A percentile compares a stretch with the other conserved stretches of the same genome.
These are phyloP conservation scores for Dothistroma septosporum DNA, from an alignment of 2,329 filamentous ascomycete species.

Conservation along the genomic window DNA sequence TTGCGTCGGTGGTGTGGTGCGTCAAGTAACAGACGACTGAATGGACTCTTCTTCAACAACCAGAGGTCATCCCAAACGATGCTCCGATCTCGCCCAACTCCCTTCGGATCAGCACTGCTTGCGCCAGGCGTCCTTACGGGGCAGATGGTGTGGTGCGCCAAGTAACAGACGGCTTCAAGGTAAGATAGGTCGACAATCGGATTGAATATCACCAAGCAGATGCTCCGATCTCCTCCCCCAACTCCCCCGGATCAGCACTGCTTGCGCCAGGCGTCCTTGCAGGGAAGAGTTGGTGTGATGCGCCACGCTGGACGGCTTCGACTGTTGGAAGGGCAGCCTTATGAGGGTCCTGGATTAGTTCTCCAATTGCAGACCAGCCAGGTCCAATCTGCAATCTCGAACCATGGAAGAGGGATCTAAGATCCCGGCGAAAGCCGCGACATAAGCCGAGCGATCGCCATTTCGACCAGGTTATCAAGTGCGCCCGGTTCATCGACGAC, in stretches of 20 bases:
- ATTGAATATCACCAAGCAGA: not conserved
- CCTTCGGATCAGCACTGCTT: not conserved
- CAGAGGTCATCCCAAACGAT: not conserved
- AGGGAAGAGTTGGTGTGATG: not conserved
- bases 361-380: not conserved
- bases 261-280: not conserved
- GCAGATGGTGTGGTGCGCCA: not conserved
- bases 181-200: not conserved
- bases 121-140: not conserved
- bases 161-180: not conserved
- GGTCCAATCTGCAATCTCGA: conserved; percentile 1
- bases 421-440: not conserved
- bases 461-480: not conserved
- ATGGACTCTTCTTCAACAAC: not conserved
- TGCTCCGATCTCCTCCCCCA: not conserved
- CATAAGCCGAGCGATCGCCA: not conserved
- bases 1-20: not conserved
- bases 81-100: not conserved
- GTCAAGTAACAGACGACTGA: not conserved
- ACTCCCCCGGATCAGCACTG: not conserved
- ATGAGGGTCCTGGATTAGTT: not conserved
- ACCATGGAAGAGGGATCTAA: not conserved
- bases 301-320: conserved; percentile 3
- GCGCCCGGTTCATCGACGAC: not conserved
- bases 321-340: not conserved